These are phyloP conservation scores for Pythium guiyangense DNA, from an alignment of 352 stramenopile genomes.

Conservation along the genomic window DNA sequence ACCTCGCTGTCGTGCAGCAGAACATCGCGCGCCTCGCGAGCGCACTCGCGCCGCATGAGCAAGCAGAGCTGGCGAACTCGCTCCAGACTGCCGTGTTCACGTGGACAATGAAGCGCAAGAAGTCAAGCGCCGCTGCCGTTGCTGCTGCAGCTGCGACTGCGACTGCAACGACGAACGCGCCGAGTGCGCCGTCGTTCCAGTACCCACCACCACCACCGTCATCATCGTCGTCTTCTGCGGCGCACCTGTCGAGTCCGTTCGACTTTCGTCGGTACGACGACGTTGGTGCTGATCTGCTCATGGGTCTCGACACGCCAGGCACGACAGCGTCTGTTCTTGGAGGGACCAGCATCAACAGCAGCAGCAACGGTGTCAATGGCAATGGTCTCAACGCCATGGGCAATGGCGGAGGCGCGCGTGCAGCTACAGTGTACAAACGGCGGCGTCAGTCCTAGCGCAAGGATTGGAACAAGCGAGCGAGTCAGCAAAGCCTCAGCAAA, in stretches of 20 bases:
- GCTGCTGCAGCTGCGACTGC: background rate
- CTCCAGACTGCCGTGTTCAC: background rate
- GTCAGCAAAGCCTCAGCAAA: too few relatives aligned
- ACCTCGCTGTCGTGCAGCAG: background rate
- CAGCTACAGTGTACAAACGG: background rate
- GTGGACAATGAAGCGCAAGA: background rate
- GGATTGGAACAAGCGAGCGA: too few relatives aligned
- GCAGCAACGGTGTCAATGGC: background rate
- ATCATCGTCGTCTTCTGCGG: too few relatives aligned
- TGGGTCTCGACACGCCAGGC: slow-evolving; percentile 2
- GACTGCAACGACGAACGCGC: too few relatives aligned
- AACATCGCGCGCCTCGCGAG: background rate
- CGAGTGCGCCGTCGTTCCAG: background rate
- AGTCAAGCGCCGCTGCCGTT: too few relatives aligned
- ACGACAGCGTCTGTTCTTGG: background rate
- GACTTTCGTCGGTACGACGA: slow-evolving; percentile 4
- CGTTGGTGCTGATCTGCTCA: slow-evolving; percentile 2
- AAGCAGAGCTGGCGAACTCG: background rate
- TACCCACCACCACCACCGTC: background rate
- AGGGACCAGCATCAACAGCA: too few relatives aligned
- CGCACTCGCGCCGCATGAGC: background rate
- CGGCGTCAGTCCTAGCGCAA: background rate
- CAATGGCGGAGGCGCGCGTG: background rate
- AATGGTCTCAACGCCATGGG: too few relatives aligned
- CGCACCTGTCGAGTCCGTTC: background rate